phyloP scores from a whole-genome alignment of 306 rosid species.

The Castanopsis chinensis region DNA sequence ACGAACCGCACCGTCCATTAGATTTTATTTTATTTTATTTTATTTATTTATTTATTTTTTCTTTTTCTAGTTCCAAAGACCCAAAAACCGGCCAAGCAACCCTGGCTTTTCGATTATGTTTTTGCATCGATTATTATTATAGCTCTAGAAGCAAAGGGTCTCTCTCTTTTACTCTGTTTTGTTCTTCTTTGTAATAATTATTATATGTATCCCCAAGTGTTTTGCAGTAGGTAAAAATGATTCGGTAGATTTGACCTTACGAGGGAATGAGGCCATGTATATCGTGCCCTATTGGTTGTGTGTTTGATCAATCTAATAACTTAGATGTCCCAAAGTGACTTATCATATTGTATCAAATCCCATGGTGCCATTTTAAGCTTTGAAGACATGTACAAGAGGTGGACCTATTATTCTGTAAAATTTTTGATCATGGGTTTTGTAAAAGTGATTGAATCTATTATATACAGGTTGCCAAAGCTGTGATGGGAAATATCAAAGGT shows the following conservation, averaged over 20 bases:
- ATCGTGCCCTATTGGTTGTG: constrained; percentile 24
- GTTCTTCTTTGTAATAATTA: background rate
- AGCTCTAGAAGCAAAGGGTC: background rate
- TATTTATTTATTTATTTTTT: too few relatives aligned
- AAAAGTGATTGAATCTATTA: constrained; percentile 2
- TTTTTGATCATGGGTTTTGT: constrained; percentile 1
- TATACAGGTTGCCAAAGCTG: constrained; percentile 5
- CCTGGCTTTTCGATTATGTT: background rate
- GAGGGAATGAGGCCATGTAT: constrained; percentile 1
- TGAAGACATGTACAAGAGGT: constrained; percentile 8
- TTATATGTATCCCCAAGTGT: background rate
- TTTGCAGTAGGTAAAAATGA: background rate
- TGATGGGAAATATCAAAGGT: constrained; percentile 23
- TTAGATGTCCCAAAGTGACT: constrained; percentile 28
- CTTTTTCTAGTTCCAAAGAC: background rate
- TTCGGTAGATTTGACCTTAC: constrained; percentile 36
- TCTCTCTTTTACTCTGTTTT: background rate
- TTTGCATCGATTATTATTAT: background rate
- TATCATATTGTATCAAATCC: constrained; percentile 5
- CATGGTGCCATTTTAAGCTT: constrained; percentile 11
- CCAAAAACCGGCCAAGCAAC: background rate
- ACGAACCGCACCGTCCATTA: constrained; percentile 25
- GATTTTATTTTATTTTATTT: too few relatives aligned
- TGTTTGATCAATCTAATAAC: background rate
- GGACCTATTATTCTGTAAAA: constrained; percentile 3